These are phyloP conservation scores for Mimosa bimucronata DNA, from an alignment of 306 rosid species.

Conservation along the genomic window DNA sequence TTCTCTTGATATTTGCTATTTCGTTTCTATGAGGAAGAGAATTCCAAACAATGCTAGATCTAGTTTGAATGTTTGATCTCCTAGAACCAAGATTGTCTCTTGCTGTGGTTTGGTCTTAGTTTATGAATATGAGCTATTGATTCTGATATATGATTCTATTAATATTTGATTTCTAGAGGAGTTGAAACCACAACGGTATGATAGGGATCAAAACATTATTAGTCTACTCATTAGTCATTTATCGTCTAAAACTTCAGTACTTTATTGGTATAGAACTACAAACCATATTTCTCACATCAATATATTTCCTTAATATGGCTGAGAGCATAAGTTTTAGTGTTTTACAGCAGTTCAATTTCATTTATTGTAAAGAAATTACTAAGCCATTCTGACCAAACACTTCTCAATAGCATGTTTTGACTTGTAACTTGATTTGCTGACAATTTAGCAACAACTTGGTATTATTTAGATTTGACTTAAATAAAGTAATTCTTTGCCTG, in stretches of 20 bases:
- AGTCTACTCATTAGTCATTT: constrained; percentile 10
- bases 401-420: neutral
- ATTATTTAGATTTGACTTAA: constrained; percentile 24
- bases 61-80: too few relatives aligned
- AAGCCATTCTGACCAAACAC: neutral
- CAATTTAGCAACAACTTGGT: constrained; percentile 13
- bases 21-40: too few relatives aligned
- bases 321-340: constrained; percentile 26
- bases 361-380: neutral
- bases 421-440: neutral
- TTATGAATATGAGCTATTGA: too few relatives aligned
- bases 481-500: constrained; percentile 29
- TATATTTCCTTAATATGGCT: neutral
- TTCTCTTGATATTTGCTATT: too few relatives aligned
- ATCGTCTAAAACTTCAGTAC: constrained; percentile 1
- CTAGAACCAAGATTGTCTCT: too few relatives aligned
- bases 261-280: neutral
- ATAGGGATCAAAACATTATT: constrained; percentile 28
- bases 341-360: constrained; percentile 16
- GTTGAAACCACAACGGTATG: constrained; percentile 86
- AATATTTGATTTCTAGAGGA: constrained; percentile 82
- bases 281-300: too few relatives aligned
- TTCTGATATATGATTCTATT: too few relatives aligned
- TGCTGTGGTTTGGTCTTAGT: too few relatives aligned
- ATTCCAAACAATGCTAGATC: too few relatives aligned